Evolutionary conservation across 1,139 yeast genomes (phyloP).

Genomic region (Protomyces macrosporus): DNA sequence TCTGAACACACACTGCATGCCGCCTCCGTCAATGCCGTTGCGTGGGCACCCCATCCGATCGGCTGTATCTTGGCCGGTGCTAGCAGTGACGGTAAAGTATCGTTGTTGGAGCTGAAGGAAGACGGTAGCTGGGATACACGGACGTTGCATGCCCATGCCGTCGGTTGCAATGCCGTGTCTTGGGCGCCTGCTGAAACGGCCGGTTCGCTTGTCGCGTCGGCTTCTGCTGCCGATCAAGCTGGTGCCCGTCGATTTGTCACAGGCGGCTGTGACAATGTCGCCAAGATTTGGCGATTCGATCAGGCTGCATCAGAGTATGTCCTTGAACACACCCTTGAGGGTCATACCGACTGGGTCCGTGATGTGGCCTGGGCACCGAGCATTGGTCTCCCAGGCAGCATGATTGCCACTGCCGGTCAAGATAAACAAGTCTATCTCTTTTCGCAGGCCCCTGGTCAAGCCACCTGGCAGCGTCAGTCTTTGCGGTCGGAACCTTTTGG

Average conservation of each 20-base stretch:
- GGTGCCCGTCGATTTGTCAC: slow-evolving; percentile 67
- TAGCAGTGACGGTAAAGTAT: slow-evolving; percentile 87
- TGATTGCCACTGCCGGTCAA: slow-evolving; percentile 97
- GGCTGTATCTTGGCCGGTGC: slow-evolving; percentile 77
- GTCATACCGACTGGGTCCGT: slow-evolving; percentile 97
- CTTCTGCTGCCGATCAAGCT: slow-evolving; percentile 42
- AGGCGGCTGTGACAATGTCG: slow-evolving; percentile 92
- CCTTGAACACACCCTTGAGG: slow-evolving; percentile 72
- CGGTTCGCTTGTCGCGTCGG: slow-evolving; percentile 39
- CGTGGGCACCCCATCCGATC: slow-evolving; percentile 97
- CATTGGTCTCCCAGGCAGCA: slow-evolving; percentile 65
- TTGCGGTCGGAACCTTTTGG: slow-evolving; percentile 80
- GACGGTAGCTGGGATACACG: slow-evolving; percentile 73
- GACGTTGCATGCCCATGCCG: slow-evolving; percentile 74
- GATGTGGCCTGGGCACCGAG: slow-evolving; percentile 99
- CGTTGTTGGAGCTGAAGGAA: slow-evolving; percentile 85
- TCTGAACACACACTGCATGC: slow-evolving; percentile 84
- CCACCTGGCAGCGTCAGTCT: slow-evolving; percentile 68
- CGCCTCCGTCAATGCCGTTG: slow-evolving; percentile 88
- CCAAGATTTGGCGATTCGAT: slow-evolving; percentile 73
- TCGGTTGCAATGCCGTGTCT: slow-evolving; percentile 88
- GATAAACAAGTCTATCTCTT: slow-evolving; percentile 92
- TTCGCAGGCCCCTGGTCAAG: slow-evolving; percentile 67
- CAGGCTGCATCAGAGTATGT: slow-evolving; percentile 53
- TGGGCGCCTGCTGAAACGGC: slow-evolving; percentile 76